Percentiles rank a stretch among this genome's conserved stretches.
These are phyloP conservation scores for Trichosporon sp. DNA, from an alignment of 1,284 basidiomycete species.

Conservation along the genomic window DNA sequence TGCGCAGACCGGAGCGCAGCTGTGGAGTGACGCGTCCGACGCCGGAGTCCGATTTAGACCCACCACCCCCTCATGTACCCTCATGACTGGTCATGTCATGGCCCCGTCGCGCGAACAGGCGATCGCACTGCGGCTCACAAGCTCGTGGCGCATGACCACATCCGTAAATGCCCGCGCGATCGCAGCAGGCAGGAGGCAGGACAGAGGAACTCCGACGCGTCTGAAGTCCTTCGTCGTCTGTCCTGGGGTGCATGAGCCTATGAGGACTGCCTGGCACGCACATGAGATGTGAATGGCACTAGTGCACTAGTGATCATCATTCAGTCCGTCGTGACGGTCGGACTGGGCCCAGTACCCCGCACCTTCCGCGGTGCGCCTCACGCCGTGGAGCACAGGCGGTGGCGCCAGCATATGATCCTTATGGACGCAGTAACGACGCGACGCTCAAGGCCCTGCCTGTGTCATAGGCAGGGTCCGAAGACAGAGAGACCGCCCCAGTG, in stretches of 20 bases:
- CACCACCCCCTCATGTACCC: neutral
- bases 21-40: constrained; percentile 6
- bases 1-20: neutral
- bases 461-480: neutral
- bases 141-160: neutral
- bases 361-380: neutral
- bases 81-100: neutral
- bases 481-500: neutral
- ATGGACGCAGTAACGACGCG: neutral
- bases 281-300: neutral
- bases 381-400: neutral
- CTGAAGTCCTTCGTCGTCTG: neutral
- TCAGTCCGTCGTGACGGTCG: neutral
- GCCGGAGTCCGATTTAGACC: constrained; percentile 1
- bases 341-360: neutral
- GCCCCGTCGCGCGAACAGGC: neutral
- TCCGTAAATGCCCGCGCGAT: neutral
- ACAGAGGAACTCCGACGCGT: neutral
- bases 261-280: neutral
- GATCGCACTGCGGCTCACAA: neutral
- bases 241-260: neutral
- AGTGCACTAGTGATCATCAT: constrained; percentile 3
- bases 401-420: neutral
- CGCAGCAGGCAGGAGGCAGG: neutral
- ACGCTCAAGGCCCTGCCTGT: neutral